These are phyloP conservation scores for Mangifera indica DNA, from an alignment of 345 rosid species.

Conservation along the genomic window DNA sequence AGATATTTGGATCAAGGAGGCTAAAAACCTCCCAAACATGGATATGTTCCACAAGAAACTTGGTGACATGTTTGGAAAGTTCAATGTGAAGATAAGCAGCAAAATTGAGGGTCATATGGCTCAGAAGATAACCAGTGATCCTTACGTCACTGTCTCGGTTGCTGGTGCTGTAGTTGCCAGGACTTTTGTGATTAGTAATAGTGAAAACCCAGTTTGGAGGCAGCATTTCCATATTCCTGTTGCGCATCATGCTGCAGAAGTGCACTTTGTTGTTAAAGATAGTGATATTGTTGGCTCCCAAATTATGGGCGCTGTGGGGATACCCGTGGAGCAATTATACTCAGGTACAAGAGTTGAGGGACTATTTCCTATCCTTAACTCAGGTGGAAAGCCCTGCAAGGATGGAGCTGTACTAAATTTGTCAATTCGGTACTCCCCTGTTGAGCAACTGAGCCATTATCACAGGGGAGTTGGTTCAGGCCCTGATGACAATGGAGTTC, in stretches of 20 bases:
- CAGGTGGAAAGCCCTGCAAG: constrained; percentile 69
- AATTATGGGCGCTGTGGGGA: constrained; percentile 73
- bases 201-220: constrained; percentile 83
- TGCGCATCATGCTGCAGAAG: constrained; percentile 73
- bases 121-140: constrained; percentile 77
- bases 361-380: constrained; percentile 53
- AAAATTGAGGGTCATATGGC: constrained; percentile 56
- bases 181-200: constrained; percentile 71
- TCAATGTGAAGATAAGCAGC: constrained; percentile 37
- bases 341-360: constrained; percentile 62
- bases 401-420: constrained; percentile 63
- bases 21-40: constrained; percentile 85
- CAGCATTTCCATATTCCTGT: constrained; percentile 82
- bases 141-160: constrained; percentile 72
- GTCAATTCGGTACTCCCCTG: constrained; percentile 65
- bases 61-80: constrained; percentile 56
- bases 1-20: constrained; percentile 82
- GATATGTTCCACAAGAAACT: constrained; percentile 72
- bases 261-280: constrained; percentile 83
- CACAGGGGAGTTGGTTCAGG: constrained; percentile 58
- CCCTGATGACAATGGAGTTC: constrained; percentile 60
- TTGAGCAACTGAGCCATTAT: constrained; percentile 47
- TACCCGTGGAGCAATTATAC: constrained; percentile 58
- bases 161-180: constrained; percentile 75
- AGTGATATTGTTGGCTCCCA: constrained; percentile 79